Evolutionary conservation across 192 early-diverging fungal genomes (phyloP).

Genomic region (Umbelopsis sp.): DNA sequence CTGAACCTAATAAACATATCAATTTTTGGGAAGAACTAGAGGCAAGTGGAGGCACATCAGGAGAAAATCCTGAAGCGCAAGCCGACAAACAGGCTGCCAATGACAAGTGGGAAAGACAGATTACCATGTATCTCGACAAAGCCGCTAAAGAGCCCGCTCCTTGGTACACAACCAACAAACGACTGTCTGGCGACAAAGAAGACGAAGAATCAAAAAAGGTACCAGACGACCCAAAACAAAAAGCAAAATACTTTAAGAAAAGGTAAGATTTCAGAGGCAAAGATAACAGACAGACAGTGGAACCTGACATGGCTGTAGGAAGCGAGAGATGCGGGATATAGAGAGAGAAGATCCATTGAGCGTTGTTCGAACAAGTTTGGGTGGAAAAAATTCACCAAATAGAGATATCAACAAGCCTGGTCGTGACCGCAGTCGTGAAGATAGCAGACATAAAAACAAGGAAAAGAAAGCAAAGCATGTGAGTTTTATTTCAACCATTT

Average conservation of each 20-base stretch:
- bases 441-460: not conserved
- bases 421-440: slow-evolving; percentile 1
- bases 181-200: not conserved
- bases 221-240: slow-evolving; percentile 22
- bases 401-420: slow-evolving; percentile 29
- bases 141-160: slow-evolving; percentile 37
- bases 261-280: not conserved
- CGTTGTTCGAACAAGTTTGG: slow-evolving; percentile 25
- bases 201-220: slow-evolving; percentile 12
- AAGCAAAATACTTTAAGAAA: slow-evolving; percentile 7
- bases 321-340: slow-evolving; percentile 27
- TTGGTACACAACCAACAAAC: slow-evolving; percentile 31
- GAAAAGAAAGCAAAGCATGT: not conserved
- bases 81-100: slow-evolving; percentile 51
- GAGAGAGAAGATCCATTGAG: slow-evolving; percentile 46
- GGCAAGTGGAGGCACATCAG: slow-evolving; percentile 20
- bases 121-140: slow-evolving; percentile 70
- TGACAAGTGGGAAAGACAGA: slow-evolving; percentile 56
- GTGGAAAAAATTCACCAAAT: not conserved
- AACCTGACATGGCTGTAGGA: not conserved
- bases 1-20: slow-evolving; percentile 42
- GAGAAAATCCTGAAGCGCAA: slow-evolving; percentile 56
- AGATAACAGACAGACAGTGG: not conserved
- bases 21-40: slow-evolving; percentile 65
- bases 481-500: not conserved